phyloP scores from a whole-genome alignment of 179 eudicot species.

The Silene coronaria region DNA sequence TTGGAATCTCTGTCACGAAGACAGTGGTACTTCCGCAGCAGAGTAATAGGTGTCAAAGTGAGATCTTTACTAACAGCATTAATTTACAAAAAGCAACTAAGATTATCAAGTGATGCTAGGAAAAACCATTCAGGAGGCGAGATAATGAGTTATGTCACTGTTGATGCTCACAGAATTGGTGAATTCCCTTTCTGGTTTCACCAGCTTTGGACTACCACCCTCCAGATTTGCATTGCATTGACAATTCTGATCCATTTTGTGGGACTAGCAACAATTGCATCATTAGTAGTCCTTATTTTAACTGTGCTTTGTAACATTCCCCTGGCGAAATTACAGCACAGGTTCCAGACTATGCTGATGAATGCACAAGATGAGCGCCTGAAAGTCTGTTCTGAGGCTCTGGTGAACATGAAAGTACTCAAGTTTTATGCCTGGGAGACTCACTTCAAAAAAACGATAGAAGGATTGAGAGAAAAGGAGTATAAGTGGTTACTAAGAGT shows the following conservation, averaged over 20 bases:
- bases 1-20: constrained; percentile 42
- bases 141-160: constrained; percentile 41
- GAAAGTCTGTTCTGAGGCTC: constrained; percentile 58
- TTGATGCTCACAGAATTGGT: constrained; percentile 46
- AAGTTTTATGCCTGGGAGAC: constrained; percentile 82
- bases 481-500: constrained; percentile 49
- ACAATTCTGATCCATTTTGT: constrained; percentile 28
- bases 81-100: constrained; percentile 35
- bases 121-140: constrained; percentile 35
- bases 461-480: constrained; percentile 44
- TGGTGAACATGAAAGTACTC: constrained; percentile 77
- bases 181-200: constrained; percentile 47
- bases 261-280: constrained; percentile 34
- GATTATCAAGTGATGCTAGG: constrained; percentile 32
- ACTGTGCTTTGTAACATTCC: constrained; percentile 35
- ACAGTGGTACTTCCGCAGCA: constrained; percentile 41
- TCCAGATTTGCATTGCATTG: constrained; percentile 35
- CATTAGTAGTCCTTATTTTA: constrained; percentile 31
- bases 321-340: constrained; percentile 59
- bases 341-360: constrained; percentile 62
- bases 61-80: constrained; percentile 36
- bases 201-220: constrained; percentile 38
- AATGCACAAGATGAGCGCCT: constrained; percentile 65
- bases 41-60: constrained; percentile 35
- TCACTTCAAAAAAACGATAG: constrained; percentile 50